phyloP scores from a whole-genome alignment of 2,329 filamentous ascomycete species.

The Alternaria brassicae region DNA sequence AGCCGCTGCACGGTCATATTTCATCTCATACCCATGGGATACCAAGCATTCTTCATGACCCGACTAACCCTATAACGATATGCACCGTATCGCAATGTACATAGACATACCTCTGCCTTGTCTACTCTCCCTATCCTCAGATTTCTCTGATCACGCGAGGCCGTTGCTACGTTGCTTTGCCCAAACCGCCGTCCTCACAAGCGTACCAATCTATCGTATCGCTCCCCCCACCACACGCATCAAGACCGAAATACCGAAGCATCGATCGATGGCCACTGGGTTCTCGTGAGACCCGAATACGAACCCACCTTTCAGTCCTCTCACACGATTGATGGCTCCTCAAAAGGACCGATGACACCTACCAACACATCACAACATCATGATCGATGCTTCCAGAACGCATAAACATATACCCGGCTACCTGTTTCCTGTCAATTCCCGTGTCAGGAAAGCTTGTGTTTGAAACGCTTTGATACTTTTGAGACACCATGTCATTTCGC shows the following conservation, averaged over 20 bases:
- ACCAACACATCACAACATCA: neutral
- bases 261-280: neutral
- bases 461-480: neutral
- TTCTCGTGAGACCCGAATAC: neutral
- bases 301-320: neutral
- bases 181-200: neutral
- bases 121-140: neutral
- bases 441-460: conserved; percentile 1
- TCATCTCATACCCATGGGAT: neutral
- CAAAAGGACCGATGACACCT: neutral
- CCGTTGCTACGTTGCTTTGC: neutral
- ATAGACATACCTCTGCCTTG: neutral
- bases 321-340: neutral
- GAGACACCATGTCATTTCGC: neutral
- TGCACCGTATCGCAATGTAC: neutral
- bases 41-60: neutral
- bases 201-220: neutral
- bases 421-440: neutral
- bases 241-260: neutral
- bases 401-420: neutral
- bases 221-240: neutral
- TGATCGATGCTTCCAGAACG: conserved; percentile 1
- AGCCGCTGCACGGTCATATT: neutral
- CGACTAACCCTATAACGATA: neutral
- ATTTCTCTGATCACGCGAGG: neutral